phyloP scores from a whole-genome alignment of 306 rosid species.

The Vigna reflexopilosa region DNA sequence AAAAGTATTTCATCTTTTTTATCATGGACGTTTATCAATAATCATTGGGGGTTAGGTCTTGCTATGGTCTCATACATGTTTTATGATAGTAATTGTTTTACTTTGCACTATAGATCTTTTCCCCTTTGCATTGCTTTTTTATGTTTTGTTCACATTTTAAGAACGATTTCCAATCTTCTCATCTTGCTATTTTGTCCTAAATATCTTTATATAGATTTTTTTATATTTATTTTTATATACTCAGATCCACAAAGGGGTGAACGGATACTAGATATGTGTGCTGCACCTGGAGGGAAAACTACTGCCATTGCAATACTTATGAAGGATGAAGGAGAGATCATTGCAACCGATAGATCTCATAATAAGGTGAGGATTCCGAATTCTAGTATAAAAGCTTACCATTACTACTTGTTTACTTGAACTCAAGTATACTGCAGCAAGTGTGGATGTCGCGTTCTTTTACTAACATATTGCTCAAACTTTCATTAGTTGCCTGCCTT shows the following conservation, averaged over 20 bases:
- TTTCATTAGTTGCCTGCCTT: constrained; percentile 19
- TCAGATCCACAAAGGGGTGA: constrained; percentile 94
- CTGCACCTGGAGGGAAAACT: constrained; percentile 99
- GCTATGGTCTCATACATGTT: not conserved
- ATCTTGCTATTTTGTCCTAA: not conserved
- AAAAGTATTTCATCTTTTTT: not conserved
- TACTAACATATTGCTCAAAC: constrained; percentile 2
- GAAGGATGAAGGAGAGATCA: constrained; percentile 90
- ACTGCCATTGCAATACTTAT: constrained; percentile 94
- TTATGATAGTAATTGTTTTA: not conserved
- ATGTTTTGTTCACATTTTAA: constrained; percentile 11
- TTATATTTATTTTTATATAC: constrained; percentile 18
- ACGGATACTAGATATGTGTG: constrained; percentile 94
- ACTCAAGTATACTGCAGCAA: constrained; percentile 19
- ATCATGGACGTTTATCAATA: not conserved
- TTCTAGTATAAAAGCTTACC: constrained; percentile 33
- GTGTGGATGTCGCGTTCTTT: constrained; percentile 9
- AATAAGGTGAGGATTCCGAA: constrained; percentile 73
- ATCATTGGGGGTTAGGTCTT: constrained; percentile 24
- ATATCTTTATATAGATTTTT: constrained; percentile 15
- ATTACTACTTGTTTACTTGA: constrained; percentile 22
- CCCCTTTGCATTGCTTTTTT: not conserved
- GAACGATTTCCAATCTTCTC: constrained; percentile 25
- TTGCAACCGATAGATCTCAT: constrained; percentile 95
- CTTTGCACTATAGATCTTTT: not conserved